Base-by-base conservation (phyloP, 805 yeast genomes). In the Suhomyces pyralidae region DNA sequence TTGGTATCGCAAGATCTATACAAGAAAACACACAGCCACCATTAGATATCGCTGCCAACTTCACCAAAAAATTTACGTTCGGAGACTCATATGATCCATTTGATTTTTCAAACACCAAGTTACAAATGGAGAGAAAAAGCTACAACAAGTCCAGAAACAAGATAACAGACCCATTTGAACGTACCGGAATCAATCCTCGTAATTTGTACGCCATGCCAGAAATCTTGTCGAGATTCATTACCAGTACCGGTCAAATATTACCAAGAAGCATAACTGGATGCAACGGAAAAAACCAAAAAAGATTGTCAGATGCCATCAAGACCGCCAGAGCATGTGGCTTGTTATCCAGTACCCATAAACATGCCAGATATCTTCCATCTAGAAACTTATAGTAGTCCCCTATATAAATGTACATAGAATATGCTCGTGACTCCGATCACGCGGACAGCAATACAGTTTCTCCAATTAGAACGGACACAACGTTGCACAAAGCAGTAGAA, bases 291-390 rank as follows among this genome's bases (percentile, higher is more conserved):
- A 88, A 86, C 62, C 97, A 91, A 65, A 83, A 82, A 62, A 77
- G 80, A 59, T 70, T 91, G 60, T 77, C 91, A 1, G 86, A 82
- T 60, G 96, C 97, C 15, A 79, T 91, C 45, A 84, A 88, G 64
- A 80, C 97, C 60, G 85, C 92, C 14, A 82, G 93, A 64, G 84
- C 87, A 3, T 83, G 86, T 51, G 97, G 97, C 0, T 76, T 90
- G 55, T 73, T 91, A 66, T 84, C 94, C 43, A 76, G 84, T 55
- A 86, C 85, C n/a, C 91, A 88, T 62, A 82, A 76, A 64, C 86
- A 84, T 63, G 73, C 78, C 30, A 66, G 79, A 34, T 73, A 68
- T 61, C 66, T 78, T 60, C 80, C 81, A 22, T 50, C 58, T 50
- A 67, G 78, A 60, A 64, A 66, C 55, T 60, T 74, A 60, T 74